Percentiles rank a stretch among this genome's conserved stretches.
These are phyloP conservation scores for Umbelopsis sp. DNA, from an alignment of 371 early-diverging fungal species.

Conservation along the genomic window DNA sequence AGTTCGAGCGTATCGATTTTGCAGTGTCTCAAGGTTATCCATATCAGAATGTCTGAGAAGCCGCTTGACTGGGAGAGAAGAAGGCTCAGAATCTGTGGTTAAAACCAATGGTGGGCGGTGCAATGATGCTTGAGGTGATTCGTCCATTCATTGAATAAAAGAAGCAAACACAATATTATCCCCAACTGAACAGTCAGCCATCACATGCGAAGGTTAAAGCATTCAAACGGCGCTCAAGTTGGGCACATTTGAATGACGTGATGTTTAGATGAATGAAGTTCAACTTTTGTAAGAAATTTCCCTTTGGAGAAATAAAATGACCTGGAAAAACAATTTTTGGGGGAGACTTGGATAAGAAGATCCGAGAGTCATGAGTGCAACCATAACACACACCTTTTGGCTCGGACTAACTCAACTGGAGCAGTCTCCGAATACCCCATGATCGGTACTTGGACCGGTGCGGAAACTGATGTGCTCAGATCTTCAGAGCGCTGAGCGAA, in stretches of 20 bases:
- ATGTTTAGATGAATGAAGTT: no score
- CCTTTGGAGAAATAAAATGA: no score
- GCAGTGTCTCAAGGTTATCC: not conserved
- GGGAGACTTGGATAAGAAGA: not conserved
- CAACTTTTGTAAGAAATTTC: no score
- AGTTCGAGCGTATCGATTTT: constrained; percentile 2
- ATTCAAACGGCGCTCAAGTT: not conserved
- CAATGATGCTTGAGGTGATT: not conserved
- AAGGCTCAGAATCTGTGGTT: constrained; percentile 12
- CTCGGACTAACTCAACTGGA: not conserved
- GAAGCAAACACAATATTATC: not conserved
- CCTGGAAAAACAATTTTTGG: no score
- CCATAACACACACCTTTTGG: not conserved
- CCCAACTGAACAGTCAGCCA: not conserved
- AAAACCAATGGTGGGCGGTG: not conserved
- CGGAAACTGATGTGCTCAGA: constrained; percentile 4
- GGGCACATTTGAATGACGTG: no score
- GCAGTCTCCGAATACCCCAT: constrained; percentile 13
- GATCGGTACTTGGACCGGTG: not conserved
- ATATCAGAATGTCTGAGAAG: constrained; percentile 4
- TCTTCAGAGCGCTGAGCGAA: constrained; percentile 5
- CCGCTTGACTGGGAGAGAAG: constrained; percentile 2
- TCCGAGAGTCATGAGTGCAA: constrained; percentile 2
- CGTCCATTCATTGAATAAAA: constrained; percentile 9
- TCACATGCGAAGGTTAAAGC: constrained; percentile 7